phyloP scores from a whole-genome alignment of 2,329 filamentous ascomycete species.

The Leptodontidium sp. region DNA sequence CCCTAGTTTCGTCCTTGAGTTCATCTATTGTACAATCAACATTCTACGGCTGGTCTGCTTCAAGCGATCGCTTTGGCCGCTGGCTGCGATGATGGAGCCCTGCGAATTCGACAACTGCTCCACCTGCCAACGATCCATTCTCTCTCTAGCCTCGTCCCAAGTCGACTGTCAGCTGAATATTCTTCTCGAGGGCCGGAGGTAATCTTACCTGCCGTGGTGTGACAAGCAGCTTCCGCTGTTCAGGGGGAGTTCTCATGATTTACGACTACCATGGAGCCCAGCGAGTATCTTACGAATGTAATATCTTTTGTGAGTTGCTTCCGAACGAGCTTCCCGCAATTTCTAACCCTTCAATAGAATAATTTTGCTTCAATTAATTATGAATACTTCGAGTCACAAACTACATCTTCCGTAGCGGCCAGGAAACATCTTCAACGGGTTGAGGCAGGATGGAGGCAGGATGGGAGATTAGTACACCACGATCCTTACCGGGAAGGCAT shows the following conservation, averaged over 20 bases:
- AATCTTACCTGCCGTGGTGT: not conserved
- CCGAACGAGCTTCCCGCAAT: not conserved
- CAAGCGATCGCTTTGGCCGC: constrained; percentile 19
- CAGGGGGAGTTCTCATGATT: constrained; percentile 27
- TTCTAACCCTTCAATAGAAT: constrained; percentile 37
- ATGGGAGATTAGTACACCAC: constrained; percentile 42
- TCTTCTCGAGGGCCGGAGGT: constrained; percentile 6
- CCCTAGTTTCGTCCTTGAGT: not conserved
- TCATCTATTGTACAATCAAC: not conserved
- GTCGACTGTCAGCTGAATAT: constrained; percentile 1
- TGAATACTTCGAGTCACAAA: constrained; percentile 44
- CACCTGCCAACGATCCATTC: constrained; percentile 29
- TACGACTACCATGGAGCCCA: constrained; percentile 46
- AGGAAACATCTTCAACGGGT: constrained; percentile 43
- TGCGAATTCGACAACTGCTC: constrained; percentile 40
- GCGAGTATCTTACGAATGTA: constrained; percentile 48
- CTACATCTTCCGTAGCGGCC: constrained; percentile 27
- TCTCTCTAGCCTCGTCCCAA: not conserved
- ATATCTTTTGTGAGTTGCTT: constrained; percentile 44
- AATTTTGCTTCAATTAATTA: constrained; percentile 46
- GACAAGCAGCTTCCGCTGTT: not conserved
- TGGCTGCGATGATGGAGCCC: constrained; percentile 47
- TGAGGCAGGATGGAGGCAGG: constrained; percentile 43
- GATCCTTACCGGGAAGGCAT: constrained; percentile 43
- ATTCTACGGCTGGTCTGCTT: constrained; percentile 1